Conservation (phyloP, 352 stramenopile genomes). For the Phytophthora uliginosa region DNA sequence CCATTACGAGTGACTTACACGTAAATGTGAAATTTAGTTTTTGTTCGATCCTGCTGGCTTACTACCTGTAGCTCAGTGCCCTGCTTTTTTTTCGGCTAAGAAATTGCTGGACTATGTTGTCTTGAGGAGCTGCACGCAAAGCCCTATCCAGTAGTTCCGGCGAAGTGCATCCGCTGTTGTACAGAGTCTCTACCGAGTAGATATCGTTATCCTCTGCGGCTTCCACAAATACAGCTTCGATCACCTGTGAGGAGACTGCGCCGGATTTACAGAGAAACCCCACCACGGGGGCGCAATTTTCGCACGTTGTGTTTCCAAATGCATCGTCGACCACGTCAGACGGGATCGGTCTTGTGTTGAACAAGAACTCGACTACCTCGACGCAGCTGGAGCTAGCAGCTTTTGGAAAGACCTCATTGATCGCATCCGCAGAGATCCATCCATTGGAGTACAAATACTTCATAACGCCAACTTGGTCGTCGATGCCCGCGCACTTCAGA, state of each 20-base stretch:
- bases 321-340: constrained; percentile 7
- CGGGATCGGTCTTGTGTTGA: neutral
- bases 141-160: neutral
- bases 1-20: neutral
- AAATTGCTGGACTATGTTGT: neutral
- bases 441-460: constrained; percentile 2
- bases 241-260: neutral
- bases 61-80: neutral
- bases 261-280: neutral
- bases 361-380: constrained; percentile 7
- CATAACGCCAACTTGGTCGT: constrained; percentile 7
- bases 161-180: constrained; percentile 8
- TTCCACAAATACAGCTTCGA: neutral
- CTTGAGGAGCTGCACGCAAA: neutral
- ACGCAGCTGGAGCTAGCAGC: neutral
- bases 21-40: neutral
- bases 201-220: neutral
- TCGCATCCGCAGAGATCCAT: neutral
- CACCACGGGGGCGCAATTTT: neutral
- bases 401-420: neutral
- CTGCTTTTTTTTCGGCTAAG: neutral
- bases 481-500: neutral
- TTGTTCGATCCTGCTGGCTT: neutral
- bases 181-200: neutral
- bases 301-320: neutral